Base-by-base conservation (phyloP, 768 basidiomycete genomes). In the Mycena rosella region DNA sequence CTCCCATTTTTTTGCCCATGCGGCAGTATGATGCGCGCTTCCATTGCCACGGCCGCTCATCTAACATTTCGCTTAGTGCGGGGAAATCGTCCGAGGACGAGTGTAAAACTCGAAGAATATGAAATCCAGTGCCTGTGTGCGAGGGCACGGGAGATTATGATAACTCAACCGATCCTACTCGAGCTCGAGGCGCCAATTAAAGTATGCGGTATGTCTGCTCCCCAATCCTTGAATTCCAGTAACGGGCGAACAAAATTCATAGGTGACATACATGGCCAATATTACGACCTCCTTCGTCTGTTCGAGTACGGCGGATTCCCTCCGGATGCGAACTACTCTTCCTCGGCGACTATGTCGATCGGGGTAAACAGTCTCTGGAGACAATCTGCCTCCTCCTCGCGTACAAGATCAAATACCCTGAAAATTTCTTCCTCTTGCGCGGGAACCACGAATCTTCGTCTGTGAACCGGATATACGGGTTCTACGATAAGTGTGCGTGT, bases 321-420 rank as follows among this genome's bases (percentile, higher is more conserved):
- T 34, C 97, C 97, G 84, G 96, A 99, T 89, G 95, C 97, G 67
- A 99, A 98, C 83, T 98, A 98, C 84, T 99, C 74, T 99, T 99
- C 89, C 90, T 99, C 57, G 97, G 97, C 69, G 97, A 99, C 83
- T 99, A 99, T 78, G 97, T 99, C 76, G 97, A 99, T 84, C 92
- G 97, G 78, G 97, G 97, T 75, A 99, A 99, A 81, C 97, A 99
- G 81, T 95, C 93, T 48, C 87, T 99, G 74, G 97, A 99, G 84
- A 99, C 97, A n/a, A 99, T 99, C 79, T 98, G 97, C 79, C 91
- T 99, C 48, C 87, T 99, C 65, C 91, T 99, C 71, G 96, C 97
- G 48, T 99, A 99, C 93, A 99, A 99, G 89, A 97, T 97, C 88
- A 99, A 99, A 87, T 99, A 98, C 86, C 97, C 97, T 60, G 97